Base-by-base conservation (phyloP, 257 asterid genomes). In the Primulina eburnea region DNA sequence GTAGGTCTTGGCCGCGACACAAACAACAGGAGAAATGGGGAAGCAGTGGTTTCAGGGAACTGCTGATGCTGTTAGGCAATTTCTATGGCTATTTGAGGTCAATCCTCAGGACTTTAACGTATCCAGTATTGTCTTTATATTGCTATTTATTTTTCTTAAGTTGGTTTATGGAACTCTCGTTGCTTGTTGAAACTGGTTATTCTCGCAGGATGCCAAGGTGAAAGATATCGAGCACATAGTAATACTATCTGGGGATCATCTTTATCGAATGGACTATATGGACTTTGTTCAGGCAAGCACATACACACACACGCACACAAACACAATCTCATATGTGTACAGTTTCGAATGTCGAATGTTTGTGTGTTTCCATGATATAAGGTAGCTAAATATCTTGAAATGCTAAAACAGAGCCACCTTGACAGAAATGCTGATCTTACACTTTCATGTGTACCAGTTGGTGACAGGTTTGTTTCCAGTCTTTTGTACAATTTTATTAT, bases 51-150 rank as follows among this genome's bases (percentile, higher is more conserved):
- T 93, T 73, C 97, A 93, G 73, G 98, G 98, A 58, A 90, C 97
- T 0, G 98, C 98, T 1, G 98, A 93, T 73, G 98, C 98, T 32
- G 98, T 93, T 74, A 89, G 98, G 86, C 88, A 86, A 72, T 93
- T 93, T 71, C 73, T 68, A 70, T 93, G 98, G 98, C 30, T 93
- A 61, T 93, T 93, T 77, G 98, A 93, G 96, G 98, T 86, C 64
- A 7, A 76, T 70, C 28, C 65, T 69, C 14, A 5, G 6, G n/a
- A 3, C 12, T 67, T 69, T 64, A 14, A 26, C 56, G 38, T 40
- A 16, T 20, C 29, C 38, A 34, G 50, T 53, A 26, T 21, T 12
- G 18, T 35, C 65, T 21, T 1, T 0, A 28, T 5, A 14, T 66
- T 69, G 17, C 14, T 10, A 10, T 59, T n/a, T 61, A 10, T 26